phyloP scores from a whole-genome alignment of 352 stramenopile genomes.

The Phytophthora pistaciae region DNA sequence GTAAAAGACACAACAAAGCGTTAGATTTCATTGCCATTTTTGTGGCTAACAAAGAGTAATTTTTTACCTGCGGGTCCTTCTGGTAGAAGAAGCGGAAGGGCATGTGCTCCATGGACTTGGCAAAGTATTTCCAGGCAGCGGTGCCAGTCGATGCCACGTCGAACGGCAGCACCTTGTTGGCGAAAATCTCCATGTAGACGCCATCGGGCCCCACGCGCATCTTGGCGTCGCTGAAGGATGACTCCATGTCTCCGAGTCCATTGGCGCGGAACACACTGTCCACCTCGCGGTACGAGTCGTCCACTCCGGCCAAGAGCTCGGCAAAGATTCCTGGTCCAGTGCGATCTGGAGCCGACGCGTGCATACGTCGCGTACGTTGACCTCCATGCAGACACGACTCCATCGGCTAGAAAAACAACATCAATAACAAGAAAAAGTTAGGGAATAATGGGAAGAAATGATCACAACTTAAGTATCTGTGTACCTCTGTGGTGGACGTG shows the following conservation, averaged over 20 bases:
- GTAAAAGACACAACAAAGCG: not conserved
- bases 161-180: slow-evolving; percentile 59
- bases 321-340: slow-evolving; percentile 40
- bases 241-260: slow-evolving; percentile 37
- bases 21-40: not conserved
- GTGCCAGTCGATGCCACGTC: slow-evolving; percentile 37
- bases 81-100: slow-evolving; percentile 53
- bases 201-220: slow-evolving; percentile 41
- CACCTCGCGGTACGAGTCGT: slow-evolving; percentile 47
- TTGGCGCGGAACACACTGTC: slow-evolving; percentile 48
- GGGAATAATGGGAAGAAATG: not conserved
- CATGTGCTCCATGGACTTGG: slow-evolving; percentile 47
- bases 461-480: not conserved
- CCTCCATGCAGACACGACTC: slow-evolving; percentile 36
- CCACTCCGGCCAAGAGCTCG: slow-evolving; percentile 45
- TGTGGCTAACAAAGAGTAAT: not conserved
- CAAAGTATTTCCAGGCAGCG: slow-evolving; percentile 58
- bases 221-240: slow-evolving; percentile 43
- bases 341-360: slow-evolving; percentile 33
- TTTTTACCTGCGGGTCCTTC: slow-evolving; percentile 43
- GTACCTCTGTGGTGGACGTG: slow-evolving; percentile 28
- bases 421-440: not conserved
- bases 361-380: slow-evolving; percentile 35
- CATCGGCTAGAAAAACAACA: slow-evolving; percentile 29
- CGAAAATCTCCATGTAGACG: slow-evolving; percentile 60